Conservation (phyloP, 73 alveolate species). For the Paraurostyla sp. region DNA sequence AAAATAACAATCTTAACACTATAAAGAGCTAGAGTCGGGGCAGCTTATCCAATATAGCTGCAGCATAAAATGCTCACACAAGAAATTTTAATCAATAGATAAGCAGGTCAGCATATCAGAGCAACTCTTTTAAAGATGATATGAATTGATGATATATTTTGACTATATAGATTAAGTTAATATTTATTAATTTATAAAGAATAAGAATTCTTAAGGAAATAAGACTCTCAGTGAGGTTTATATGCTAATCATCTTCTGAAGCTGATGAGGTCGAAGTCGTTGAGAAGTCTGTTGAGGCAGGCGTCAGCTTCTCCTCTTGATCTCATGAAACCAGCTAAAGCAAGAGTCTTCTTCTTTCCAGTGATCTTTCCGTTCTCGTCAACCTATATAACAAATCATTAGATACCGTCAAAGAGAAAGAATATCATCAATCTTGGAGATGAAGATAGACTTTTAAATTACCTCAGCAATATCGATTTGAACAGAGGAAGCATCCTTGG, state of each 20-base stretch:
- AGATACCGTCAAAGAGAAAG: neutral
- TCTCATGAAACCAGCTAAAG: slow-evolving; percentile 93
- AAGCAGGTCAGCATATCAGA: neutral
- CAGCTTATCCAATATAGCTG: too few species aligned
- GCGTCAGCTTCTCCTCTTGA: slow-evolving; percentile 93
- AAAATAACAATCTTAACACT: neutral
- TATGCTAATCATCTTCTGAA: slow-evolving; percentile 65
- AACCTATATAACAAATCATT: slow-evolving; percentile 49
- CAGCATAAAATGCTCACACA: neutral
- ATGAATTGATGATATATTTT: neutral
- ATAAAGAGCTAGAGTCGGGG: neutral
- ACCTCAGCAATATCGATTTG: slow-evolving; percentile 83
- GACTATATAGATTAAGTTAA: slow-evolving; percentile 17
- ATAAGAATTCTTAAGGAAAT: slow-evolving; percentile 17
- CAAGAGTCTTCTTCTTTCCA: slow-evolving; percentile 83
- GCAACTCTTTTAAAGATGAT: neutral
- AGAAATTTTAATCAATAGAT: too few species aligned
- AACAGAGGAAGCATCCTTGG: slow-evolving; percentile 93
- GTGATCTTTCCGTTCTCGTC: slow-evolving; percentile 85
- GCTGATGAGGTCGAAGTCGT: slow-evolving; percentile 57
- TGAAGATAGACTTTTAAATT: neutral
- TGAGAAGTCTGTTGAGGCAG: slow-evolving; percentile 79
- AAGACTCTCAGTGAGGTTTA: neutral
- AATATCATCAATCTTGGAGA: neutral
- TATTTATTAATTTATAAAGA: neutral